Percentiles rank a stretch among this genome's conserved stretches.
Conservation (phyloP, 352 stramenopile genomes). For the Phytopythium oedochilum region DNA sequence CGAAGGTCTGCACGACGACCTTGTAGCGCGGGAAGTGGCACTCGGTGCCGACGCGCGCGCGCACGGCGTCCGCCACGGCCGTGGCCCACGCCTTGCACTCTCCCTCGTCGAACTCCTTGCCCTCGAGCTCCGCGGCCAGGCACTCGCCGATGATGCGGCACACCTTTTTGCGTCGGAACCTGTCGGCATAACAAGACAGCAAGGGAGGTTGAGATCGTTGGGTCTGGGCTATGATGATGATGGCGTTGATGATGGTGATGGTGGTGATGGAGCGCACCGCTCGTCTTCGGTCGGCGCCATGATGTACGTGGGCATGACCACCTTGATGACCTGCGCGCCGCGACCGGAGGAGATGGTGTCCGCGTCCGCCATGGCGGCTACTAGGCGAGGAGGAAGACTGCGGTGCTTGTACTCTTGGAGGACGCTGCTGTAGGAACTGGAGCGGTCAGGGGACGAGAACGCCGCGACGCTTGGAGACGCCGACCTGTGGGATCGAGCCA, state of each 20-base stretch:
- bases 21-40: conserved; percentile 90
- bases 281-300: conserved; percentile 80
- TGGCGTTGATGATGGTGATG: no score
- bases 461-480: neutral
- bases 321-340: conserved; percentile 67
- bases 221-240: no score
- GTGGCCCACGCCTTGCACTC: conserved; percentile 64
- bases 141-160: conserved; percentile 69
- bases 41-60: conserved; percentile 51
- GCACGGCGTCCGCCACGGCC: conserved; percentile 63
- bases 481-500: neutral
- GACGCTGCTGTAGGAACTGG: neutral
- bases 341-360: conserved; percentile 26
- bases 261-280: conserved; percentile 20
- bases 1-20: conserved; percentile 92
- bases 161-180: conserved; percentile 72
- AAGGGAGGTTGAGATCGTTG: neutral
- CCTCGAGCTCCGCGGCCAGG: conserved; percentile 59
- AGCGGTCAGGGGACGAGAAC: no score
- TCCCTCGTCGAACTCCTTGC: conserved; percentile 72
- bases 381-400: no score
- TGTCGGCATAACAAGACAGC: conserved; percentile 5
- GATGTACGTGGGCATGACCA: conserved; percentile 82
- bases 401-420: no score
- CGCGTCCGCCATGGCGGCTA: conserved; percentile 42